Evolutionary conservation across 2,329 filamentous ascomycete genomes (phyloP), one percentile per base, ranked within the genome.

Genomic region (Knoxdaviesia proteae): DNA sequence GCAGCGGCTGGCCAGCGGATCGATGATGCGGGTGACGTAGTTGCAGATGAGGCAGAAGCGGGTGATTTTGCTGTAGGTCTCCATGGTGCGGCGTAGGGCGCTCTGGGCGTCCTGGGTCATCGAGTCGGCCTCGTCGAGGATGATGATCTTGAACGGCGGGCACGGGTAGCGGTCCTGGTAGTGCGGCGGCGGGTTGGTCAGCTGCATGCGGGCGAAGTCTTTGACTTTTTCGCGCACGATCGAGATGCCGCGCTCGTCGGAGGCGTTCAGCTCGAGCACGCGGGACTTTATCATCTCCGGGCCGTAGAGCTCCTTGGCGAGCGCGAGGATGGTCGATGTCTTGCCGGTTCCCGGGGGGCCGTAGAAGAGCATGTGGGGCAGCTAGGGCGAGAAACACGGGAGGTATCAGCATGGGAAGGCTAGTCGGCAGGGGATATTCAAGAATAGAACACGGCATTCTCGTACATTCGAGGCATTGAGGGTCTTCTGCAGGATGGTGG

Each of bases 341-440:
- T 99, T 99, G 51, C 90, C 90, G 0, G 90, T 98, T 37, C 90
- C 90, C 0, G 90, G 92, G 0, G 92, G 90, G 4, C 90, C 90
- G 57, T 98, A 98, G 69, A 96, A 96, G 53, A 99, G 82, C 84
- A 98, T 94, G 61, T 99, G 92, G 3, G 90, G 90, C 36, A 98
- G 80, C 75, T 83, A 48, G 55, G 42, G n/a, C 20, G 5, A 8
- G 6, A 32, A n/a, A 20, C 2, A 20, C 20, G 20, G 11, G 30
- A 20, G 6, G 20, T 8, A 33, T 49, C 43, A 46, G 41, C 44
- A 37, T 46, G 34, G 47, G 44, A 20, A 38, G 35, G 32, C 33
- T 6, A 38, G 32, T 31, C 20, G 20, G 37, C 9, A 34, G 8
- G 8, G 32, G n/a, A 6, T 29, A 42, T 46, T 6, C 32, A 42